Evolutionary conservation across 1,284 basidiomycete species (phyloP).

Genomic region (Pholiota adiposa): DNA sequence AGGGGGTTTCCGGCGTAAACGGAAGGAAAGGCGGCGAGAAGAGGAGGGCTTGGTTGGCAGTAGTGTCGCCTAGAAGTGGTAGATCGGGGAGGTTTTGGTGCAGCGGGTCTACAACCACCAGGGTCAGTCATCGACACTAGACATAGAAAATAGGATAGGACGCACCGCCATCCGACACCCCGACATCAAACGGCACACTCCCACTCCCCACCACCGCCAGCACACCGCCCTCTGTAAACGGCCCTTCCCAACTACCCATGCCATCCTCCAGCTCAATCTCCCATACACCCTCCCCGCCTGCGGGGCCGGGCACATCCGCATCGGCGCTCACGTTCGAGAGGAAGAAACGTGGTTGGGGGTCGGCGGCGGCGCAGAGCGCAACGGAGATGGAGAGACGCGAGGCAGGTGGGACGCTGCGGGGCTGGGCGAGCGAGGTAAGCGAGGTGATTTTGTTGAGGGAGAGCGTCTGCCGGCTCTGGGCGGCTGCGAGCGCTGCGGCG

Average conservation of each 20-base stretch:
- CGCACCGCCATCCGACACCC: slow-evolving; percentile 55
- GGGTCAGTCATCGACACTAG: slow-evolving; percentile 10
- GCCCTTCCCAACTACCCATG: slow-evolving; percentile 58
- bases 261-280: slow-evolving; percentile 59
- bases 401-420: slow-evolving; percentile 45
- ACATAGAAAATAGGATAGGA: slow-evolving; percentile 5
- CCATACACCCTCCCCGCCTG: slow-evolving; percentile 46
- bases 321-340: slow-evolving; percentile 50
- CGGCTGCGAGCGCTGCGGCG: slow-evolving; percentile 32
- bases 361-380: slow-evolving; percentile 53
- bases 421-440: slow-evolving; percentile 35
- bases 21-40: slow-evolving; percentile 67
- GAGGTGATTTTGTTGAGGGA: slow-evolving; percentile 38
- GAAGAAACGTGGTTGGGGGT: slow-evolving; percentile 52
- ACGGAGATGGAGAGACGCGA: slow-evolving; percentile 55
- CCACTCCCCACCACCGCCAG: slow-evolving; percentile 48
- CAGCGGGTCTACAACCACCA: slow-evolving; percentile 35
- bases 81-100: slow-evolving; percentile 46
- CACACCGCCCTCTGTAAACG: slow-evolving; percentile 47
- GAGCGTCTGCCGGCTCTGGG: slow-evolving; percentile 39
- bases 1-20: slow-evolving; percentile 42
- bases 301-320: slow-evolving; percentile 34
- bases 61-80: slow-evolving; percentile 79
- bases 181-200: slow-evolving; percentile 56
- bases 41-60: slow-evolving; percentile 73